Evolutionary conservation across 2,329 filamentous ascomycete species (phyloP).

Genomic region (Teratosphaeria epicoccoides): DNA sequence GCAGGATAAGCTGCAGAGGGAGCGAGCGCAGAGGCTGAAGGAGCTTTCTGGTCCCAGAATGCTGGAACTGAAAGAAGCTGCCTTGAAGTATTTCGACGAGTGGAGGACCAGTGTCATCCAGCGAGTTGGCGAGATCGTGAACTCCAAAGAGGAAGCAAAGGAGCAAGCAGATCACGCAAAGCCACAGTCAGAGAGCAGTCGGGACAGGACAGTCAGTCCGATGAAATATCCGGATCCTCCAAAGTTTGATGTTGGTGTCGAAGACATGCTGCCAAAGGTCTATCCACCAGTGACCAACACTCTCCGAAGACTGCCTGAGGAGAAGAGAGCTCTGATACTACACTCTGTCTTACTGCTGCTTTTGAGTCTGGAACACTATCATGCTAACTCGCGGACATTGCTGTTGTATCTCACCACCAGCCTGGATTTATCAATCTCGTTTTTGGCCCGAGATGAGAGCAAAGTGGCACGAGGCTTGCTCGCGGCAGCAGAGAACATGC

Average conservation of each 20-base stretch:
- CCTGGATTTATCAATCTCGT: constrained; percentile 22
- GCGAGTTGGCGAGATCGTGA: constrained; percentile 58
- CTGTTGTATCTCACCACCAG: constrained; percentile 26
- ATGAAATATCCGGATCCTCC: constrained; percentile 15
- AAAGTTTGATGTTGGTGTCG: constrained; percentile 22
- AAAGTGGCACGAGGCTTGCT: constrained; percentile 66
- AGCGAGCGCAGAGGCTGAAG: constrained; percentile 32
- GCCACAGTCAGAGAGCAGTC: constrained; percentile 15
- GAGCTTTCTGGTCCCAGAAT: constrained; percentile 43
- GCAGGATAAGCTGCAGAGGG: constrained; percentile 19
- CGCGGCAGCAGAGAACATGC: constrained; percentile 64
- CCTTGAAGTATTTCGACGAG: constrained; percentile 62
- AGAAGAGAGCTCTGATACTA: constrained; percentile 26
- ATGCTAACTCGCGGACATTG: constrained; percentile 27
- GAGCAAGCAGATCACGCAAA: constrained; percentile 28
- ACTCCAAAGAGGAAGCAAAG: constrained; percentile 25
- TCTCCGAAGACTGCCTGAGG: constrained; percentile 25
- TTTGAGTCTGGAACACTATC: constrained; percentile 31
- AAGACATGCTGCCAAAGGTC: constrained; percentile 19
- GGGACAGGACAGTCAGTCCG: constrained; percentile 7
- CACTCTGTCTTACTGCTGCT: constrained; percentile 29
- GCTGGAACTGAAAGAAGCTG: constrained; percentile 57
- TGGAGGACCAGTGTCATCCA: constrained; percentile 65
- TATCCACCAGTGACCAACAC: constrained; percentile 30
- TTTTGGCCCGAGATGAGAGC: constrained; percentile 40